Evolutionary conservation across 176 grass and related monocot genomes (phyloP).

Genomic region (Aegilops speltoides): DNA sequence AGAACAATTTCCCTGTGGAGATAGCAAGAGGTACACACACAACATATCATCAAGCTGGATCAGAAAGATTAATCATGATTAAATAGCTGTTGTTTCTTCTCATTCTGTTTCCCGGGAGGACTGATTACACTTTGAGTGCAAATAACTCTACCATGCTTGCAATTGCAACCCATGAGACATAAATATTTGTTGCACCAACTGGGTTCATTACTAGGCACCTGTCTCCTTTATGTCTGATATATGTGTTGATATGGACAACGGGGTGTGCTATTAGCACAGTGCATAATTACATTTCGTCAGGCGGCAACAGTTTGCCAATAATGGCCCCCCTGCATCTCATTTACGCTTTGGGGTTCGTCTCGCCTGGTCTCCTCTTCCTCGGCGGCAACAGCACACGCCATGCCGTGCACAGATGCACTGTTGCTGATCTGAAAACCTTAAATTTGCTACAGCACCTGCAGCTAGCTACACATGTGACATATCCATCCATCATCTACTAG

Average conservation of each 20-base stretch:
- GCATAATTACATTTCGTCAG: constrained; percentile 26
- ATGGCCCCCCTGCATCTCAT: constrained; percentile 7
- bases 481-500: not conserved
- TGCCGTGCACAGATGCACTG: not conserved
- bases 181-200: not conserved
- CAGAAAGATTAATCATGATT: not conserved
- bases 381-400: not conserved
- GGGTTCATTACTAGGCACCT: not conserved
- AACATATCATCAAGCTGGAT: not conserved
- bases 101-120: not conserved
- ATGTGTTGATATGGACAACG: not conserved
- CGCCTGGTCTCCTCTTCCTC: constrained; percentile 1
- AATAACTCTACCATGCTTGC: not conserved
- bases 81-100: not conserved
- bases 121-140: not conserved
- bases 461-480: not conserved
- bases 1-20: not conserved
- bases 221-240: not conserved
- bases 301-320: constrained; percentile 27
- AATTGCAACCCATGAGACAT: constrained; percentile 1
- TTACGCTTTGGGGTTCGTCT: not conserved
- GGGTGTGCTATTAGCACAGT: constrained; percentile 17
- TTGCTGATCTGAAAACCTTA: constrained; percentile 19
- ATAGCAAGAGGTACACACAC: not conserved
- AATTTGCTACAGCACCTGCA: not conserved